Evolutionary conservation across 176 grass and related monocot genomes (phyloP), one percentile per base, ranked within the genome.

Genomic region (Oryza brachyantha): DNA sequence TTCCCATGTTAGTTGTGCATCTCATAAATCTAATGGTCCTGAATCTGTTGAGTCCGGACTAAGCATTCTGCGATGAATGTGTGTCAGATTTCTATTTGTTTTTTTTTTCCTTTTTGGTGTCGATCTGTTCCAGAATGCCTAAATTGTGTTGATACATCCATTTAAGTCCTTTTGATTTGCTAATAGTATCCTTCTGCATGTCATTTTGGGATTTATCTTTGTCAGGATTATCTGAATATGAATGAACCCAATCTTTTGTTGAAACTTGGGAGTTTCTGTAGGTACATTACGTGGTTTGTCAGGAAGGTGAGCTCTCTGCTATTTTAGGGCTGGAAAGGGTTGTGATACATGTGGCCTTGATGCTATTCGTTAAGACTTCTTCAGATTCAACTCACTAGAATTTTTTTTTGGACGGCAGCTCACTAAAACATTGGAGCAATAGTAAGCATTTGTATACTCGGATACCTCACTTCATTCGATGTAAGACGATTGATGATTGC

Each of bases 1-100:
- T 67, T 45, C 34, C 76, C 70, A 84, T 75, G 76, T 75, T 84
- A 65, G 81, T 37, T 59, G 81, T 57, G 16, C 35, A 63, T 81
- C 76, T 54, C 42, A 54, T 52, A 75, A 79, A 63, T 80, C 43
- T 43, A 29, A 41, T 68, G 61, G 43, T 63, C 54, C 63, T 79
- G 34, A 84, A 75, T 64, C 76, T 35, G 34, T 21, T 65, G 81
- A 84, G 70, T 17, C 21, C 14, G 10, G 64, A 70, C 70, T 19
- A 62, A 67, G n/a, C 17, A 37, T 38, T 50, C 41, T 62, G 21
- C n/a, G 57, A 37, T 36, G 17, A 41, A 65, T 58, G 42, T 8
- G 58, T 32, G 22, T 70, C 59, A 55, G 61, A 43, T 79, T 61
- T 43, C 3, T 73, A n/a, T 57, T 0, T 1, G 10, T 43, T 13